These are phyloP conservation scores for Tolypocladium album DNA, from an alignment of 2,329 filamentous ascomycete genomes.

Conservation along the genomic window DNA sequence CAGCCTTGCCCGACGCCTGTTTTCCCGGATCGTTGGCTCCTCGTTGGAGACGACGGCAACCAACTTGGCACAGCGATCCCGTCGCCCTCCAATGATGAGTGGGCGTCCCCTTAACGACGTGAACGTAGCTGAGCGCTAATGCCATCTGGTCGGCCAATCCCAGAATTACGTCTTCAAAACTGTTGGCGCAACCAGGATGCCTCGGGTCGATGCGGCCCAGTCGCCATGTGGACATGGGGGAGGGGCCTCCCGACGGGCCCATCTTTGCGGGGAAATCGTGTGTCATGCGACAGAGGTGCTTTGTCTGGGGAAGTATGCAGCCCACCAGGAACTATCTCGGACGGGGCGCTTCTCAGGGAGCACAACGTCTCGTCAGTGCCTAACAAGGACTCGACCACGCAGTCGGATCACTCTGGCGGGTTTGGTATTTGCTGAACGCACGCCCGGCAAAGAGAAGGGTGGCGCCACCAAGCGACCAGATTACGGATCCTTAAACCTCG, in stretches of 20 bases:
- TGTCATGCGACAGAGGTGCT: background rate
- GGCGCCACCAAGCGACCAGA: background rate
- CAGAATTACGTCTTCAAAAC: slow-evolving; percentile 1
- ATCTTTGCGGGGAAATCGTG: slow-evolving; percentile 5
- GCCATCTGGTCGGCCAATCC: background rate
- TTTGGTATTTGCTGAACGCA: background rate
- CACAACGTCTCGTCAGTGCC: background rate
- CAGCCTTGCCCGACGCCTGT: background rate
- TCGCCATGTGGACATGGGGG: background rate
- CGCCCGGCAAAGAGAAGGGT: background rate
- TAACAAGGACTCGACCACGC: background rate
- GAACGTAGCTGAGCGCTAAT: background rate
- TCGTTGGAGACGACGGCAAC: background rate
- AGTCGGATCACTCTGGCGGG: background rate
- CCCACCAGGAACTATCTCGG: background rate
- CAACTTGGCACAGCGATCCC: background rate
- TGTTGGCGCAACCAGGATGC: background rate
- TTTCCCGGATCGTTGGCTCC: background rate
- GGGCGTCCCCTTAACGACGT: background rate
- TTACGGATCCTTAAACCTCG: background rate
- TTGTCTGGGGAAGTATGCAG: background rate
- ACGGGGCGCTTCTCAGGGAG: background rate
- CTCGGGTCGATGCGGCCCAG: background rate
- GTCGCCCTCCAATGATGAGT: background rate
- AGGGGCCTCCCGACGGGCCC: background rate